Base-by-base conservation (phyloP, 2,329 filamentous ascomycete species). In the Hypoxylon sp. region DNA sequence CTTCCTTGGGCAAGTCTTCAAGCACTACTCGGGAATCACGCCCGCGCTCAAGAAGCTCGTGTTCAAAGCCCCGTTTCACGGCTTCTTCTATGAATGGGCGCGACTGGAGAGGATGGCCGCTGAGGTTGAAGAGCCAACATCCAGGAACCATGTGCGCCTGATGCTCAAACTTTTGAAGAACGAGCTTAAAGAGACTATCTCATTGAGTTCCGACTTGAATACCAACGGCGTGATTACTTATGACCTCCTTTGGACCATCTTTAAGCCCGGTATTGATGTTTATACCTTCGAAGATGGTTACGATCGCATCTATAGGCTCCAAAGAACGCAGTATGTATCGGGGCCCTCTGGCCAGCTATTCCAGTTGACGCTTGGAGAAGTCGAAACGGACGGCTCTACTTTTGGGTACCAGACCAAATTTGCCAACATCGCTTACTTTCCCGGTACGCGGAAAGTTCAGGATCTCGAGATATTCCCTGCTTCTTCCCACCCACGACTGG, bases 61-160 rank as follows among this genome's bases (percentile, higher is more conserved):
- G 46, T 87, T 89, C 53, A 66, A 71, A 5, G 78, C 78, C 0
- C 83, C 82, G 0, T 89, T 88, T 54, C 72, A 80, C 58, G 81
- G 82, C 0, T 81, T 90, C 37, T 81, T 88, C 29, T 84, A 90
- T 67, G 47, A 52, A 25, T 58, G 55, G 55, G 29, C 49, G 7
- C 42, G 43, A n/a, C 51, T 58, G 4, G 44, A 51, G 21, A 37
- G 48, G n/a, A 20, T 48, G 7, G 32, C 45, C 16, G 78, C 86
- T 21, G 89, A 85, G 84, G 70, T 75, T 1, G 62, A 71, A 5
- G 74, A 85, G 26, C 59, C 66, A 7, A 64, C 70, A 3, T 73
- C 75, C 16, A 69, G 74, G 31, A 63, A 76, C 7, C 71, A 74
- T 21, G 60, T 73, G 5, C 63, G 70, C 1, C 67, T 73, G 23